phyloP scores from a whole-genome alignment of 306 rosid species.

The Hylodesmum podocarpum region DNA sequence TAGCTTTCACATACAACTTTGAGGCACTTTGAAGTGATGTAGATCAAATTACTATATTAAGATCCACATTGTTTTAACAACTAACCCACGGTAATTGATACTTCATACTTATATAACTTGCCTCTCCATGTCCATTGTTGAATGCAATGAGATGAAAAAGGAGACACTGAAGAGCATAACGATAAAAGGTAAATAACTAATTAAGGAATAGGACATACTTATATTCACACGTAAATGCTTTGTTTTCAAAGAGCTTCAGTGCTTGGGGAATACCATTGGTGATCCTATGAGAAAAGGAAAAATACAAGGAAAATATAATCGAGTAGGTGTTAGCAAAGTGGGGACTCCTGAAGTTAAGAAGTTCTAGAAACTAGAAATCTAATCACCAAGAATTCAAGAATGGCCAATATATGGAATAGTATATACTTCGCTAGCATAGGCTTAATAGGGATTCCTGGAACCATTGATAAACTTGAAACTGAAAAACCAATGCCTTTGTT shows the following conservation, averaged over 20 bases:
- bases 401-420: constrained; percentile 12
- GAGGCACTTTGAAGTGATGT: neutral
- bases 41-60: constrained; percentile 1
- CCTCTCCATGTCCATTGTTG: neutral
- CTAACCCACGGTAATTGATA: neutral
- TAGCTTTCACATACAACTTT: neutral
- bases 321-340: neutral
- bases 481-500: constrained; percentile 72
- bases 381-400: constrained; percentile 17
- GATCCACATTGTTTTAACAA: neutral
- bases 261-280: constrained; percentile 84
- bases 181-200: constrained; percentile 10
- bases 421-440: constrained; percentile 97
- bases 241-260: constrained; percentile 73
- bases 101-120: constrained; percentile 3
- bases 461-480: constrained; percentile 77
- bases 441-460: constrained; percentile 91
- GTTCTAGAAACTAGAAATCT: constrained; percentile 16
- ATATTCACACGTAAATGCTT: constrained; percentile 88
- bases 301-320: neutral
- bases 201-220: constrained; percentile 53
- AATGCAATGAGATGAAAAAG: constrained; percentile 10
- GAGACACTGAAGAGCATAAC: neutral
- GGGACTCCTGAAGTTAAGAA: constrained; percentile 6
- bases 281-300: constrained; percentile 54